These are phyloP conservation scores for Isabelozyma pseudorhagii DNA, from an alignment of 805 yeast species.

Conservation along the genomic window DNA sequence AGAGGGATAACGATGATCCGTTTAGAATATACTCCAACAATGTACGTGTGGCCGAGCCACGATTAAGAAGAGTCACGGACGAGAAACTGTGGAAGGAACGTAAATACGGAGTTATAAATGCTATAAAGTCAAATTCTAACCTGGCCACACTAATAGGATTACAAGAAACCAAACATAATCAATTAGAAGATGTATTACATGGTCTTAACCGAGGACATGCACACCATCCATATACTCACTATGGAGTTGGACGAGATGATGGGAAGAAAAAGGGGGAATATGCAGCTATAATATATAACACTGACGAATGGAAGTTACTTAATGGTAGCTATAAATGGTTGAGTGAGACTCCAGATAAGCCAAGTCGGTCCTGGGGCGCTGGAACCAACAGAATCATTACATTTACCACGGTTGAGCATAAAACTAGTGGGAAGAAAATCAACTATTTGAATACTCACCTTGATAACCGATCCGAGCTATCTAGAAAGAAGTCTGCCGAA, in stretches of 20 bases:
- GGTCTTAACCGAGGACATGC: conserved; percentile 36
- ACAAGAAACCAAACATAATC: conserved; percentile 48
- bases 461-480: conserved; percentile 45
- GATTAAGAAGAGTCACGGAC: conserved; percentile 1
- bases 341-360: conserved; percentile 51
- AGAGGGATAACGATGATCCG: conserved; percentile 2
- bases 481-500: conserved; percentile 45
- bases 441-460: conserved; percentile 46
- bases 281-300: conserved; percentile 45
- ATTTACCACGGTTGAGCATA: conserved; percentile 24
- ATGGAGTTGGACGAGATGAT: conserved; percentile 52
- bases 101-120: conserved; percentile 9
- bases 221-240: conserved; percentile 33
- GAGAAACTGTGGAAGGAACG: conserved; percentile 12
- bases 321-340: conserved; percentile 50
- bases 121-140: conserved; percentile 4
- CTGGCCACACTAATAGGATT: conserved; percentile 18
- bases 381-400: conserved; percentile 40
- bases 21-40: conserved; percentile 10
- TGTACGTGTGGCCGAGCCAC: conserved; percentile 5
- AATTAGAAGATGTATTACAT: conserved; percentile 28
- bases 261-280: conserved; percentile 50
- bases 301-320: conserved; percentile 33
- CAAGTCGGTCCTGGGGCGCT: conserved; percentile 43
- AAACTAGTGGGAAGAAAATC: conserved; percentile 13